A percentile compares a stretch with the other conserved stretches of the same genome.
Conservation (phyloP, 1,139 yeast genomes). For the Hyphopichia wangnamkhiaoensis region DNA sequence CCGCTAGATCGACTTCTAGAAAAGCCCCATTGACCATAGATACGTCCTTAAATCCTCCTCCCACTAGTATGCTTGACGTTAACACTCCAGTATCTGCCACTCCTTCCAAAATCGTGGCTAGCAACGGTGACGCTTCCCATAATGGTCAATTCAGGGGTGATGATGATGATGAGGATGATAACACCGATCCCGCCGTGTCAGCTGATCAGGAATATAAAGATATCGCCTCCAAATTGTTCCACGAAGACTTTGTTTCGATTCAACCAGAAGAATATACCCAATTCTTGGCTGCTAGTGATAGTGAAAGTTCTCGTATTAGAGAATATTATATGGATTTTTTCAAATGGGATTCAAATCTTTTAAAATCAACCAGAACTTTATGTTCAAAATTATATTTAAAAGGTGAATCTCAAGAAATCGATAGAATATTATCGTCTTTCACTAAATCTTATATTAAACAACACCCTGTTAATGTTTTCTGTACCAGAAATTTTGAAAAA, state of each 20-base stretch:
- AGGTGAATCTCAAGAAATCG: conserved; percentile 86
- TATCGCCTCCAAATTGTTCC: conserved; percentile 39
- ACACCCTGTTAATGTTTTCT: conserved; percentile 52
- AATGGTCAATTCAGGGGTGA: too few species aligned
- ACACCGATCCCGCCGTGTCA: too few species aligned
- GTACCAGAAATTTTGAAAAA: conserved; percentile 55
- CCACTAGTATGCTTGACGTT: background rate
- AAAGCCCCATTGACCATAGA: conserved; percentile 1
- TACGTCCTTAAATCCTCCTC: background rate
- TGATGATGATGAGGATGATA: too few species aligned
- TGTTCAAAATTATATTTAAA: conserved; percentile 69
- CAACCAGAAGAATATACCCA: conserved; percentile 51
- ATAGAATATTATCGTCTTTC: conserved; percentile 68
- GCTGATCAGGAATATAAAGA: conserved; percentile 23
- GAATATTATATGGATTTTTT: conserved; percentile 49
- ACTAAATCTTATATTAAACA: conserved; percentile 65
- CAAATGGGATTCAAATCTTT: conserved; percentile 50
- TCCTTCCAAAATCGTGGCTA: conserved; percentile 1
- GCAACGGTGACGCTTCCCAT: background rate
- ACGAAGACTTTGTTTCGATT: conserved; percentile 44
- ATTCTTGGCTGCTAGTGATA: conserved; percentile 43
- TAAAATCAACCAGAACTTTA: conserved; percentile 58
- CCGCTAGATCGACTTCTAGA: background rate
- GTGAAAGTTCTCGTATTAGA: conserved; percentile 43
- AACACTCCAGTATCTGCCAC: conserved; percentile 4